phyloP scores from a whole-genome alignment of 2,329 filamentous ascomycete genomes.

The Trichophyton mentagrophytes region DNA sequence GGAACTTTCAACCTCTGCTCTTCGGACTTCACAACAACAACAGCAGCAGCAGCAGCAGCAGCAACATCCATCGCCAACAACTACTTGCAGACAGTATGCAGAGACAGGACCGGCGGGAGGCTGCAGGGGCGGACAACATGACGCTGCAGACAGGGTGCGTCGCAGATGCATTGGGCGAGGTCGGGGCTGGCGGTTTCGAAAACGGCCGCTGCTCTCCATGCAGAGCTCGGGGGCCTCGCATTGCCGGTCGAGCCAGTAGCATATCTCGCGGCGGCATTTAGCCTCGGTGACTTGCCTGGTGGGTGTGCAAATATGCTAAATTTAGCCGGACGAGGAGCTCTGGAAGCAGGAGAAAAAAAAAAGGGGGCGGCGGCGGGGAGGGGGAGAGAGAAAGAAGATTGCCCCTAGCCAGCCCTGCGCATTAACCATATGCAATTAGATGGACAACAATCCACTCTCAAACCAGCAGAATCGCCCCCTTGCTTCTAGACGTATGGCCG shows the following conservation, averaged over 20 bases:
- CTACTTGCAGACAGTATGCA: not conserved
- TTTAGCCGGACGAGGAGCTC: not conserved
- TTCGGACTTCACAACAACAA: not conserved
- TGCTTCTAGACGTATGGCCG: not conserved
- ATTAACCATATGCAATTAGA: not conserved
- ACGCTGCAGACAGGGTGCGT: not conserved
- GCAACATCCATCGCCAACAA: not conserved
- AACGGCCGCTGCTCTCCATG: not conserved
- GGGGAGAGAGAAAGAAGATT: not conserved
- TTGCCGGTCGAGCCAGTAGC: not conserved
- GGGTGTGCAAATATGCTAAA: not conserved
- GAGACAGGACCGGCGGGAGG: not conserved
- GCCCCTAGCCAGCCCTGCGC: not conserved
- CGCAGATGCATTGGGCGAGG: not conserved
- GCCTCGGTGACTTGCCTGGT: not conserved
- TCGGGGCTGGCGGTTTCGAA: not conserved
- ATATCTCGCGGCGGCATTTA: not conserved
- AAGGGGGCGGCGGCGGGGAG: not conserved
- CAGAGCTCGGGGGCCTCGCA: not conserved
- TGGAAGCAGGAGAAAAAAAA: not conserved
- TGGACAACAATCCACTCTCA: not conserved
- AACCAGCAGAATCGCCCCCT: not conserved
- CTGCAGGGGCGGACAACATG: not conserved
- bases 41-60: not conserved
- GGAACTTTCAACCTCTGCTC: not conserved